Evolutionary conservation across 768 basidiomycete species (phyloP).

Genomic region (Rhizopogon vesiculosus): DNA sequence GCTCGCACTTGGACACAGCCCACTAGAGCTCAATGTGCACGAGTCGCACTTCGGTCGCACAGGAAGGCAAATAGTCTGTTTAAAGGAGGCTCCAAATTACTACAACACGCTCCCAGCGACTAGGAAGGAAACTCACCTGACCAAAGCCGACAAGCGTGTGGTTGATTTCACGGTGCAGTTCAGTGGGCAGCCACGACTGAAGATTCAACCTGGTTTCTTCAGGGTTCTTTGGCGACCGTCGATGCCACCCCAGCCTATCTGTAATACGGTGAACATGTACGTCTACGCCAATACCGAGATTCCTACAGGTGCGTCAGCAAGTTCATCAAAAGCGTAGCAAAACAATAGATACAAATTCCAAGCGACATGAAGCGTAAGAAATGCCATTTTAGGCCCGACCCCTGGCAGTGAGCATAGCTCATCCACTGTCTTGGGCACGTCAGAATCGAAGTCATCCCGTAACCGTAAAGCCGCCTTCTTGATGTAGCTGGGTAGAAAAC

Average conservation of each 20-base stretch:
- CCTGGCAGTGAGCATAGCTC: slow-evolving; percentile 85
- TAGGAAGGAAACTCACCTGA: slow-evolving; percentile 44
- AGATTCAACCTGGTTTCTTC: slow-evolving; percentile 84
- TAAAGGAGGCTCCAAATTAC: not conserved
- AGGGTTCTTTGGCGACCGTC: slow-evolving; percentile 74
- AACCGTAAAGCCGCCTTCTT: slow-evolving; percentile 68
- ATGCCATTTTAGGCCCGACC: slow-evolving; percentile 97
- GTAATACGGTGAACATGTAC: slow-evolving; percentile 96
- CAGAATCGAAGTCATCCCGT: slow-evolving; percentile 68
- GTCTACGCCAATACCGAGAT: slow-evolving; percentile 91
- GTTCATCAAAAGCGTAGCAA: not conserved
- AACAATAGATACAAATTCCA: slow-evolving; percentile 60
- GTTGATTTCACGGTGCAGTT: slow-evolving; percentile 72
- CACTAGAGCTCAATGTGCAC: slow-evolving; percentile 51
- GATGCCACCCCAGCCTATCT: slow-evolving; percentile 91
- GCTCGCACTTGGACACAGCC: slow-evolving; percentile 65
- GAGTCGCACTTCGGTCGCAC: slow-evolving; percentile 59
- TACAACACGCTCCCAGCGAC: not conserved
- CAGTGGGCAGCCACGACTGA: slow-evolving; percentile 79
- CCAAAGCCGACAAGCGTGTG: slow-evolving; percentile 82
- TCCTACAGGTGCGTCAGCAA: slow-evolving; percentile 37
- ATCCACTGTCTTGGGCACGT: slow-evolving; percentile 86
- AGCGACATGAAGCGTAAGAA: slow-evolving; percentile 75
- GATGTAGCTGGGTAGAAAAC: slow-evolving; percentile 49
- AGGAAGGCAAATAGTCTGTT: slow-evolving; percentile 63